These are phyloP conservation scores for Testicularia cyperi DNA, from an alignment of 1,284 basidiomycete genomes.

Conservation along the genomic window DNA sequence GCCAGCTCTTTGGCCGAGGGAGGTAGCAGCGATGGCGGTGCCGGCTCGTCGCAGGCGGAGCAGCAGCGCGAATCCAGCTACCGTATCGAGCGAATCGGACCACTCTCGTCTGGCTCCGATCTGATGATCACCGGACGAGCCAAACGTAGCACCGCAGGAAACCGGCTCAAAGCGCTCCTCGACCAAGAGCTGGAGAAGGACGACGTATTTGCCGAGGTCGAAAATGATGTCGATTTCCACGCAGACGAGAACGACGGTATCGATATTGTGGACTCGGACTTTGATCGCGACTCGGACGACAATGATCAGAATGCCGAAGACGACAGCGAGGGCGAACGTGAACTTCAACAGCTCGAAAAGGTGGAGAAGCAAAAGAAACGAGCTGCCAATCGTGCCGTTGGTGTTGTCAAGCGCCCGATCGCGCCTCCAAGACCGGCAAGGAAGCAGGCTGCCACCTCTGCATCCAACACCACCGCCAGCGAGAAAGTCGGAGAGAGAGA, in stretches of 20 bases:
- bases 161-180: slow-evolving; percentile 51
- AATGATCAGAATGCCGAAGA: slow-evolving; percentile 20
- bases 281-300: slow-evolving; percentile 47
- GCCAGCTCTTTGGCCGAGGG: too few relatives aligned
- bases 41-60: background rate
- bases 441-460: background rate
- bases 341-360: slow-evolving; percentile 44
- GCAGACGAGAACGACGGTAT: slow-evolving; percentile 47
- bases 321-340: slow-evolving; percentile 34
- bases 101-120: background rate
- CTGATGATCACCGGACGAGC: slow-evolving; percentile 34
- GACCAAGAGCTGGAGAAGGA: slow-evolving; percentile 53
- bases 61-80: slow-evolving; percentile 1
- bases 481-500: background rate
- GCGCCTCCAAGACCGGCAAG: slow-evolving; percentile 1
- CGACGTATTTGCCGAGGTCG: slow-evolving; percentile 53
- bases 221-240: slow-evolving; percentile 52
- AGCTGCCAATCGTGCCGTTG: slow-evolving; percentile 11
- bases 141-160: slow-evolving; percentile 41
- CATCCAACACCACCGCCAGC: too few relatives aligned
- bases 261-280: slow-evolving; percentile 57
- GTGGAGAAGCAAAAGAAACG: slow-evolving; percentile 24
- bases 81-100: slow-evolving; percentile 23
- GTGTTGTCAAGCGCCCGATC: slow-evolving; percentile 6
- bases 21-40: background rate